These are phyloP conservation scores for Pseudogymnoascus sp. DNA, from an alignment of 2,329 filamentous ascomycete species.

Conservation along the genomic window DNA sequence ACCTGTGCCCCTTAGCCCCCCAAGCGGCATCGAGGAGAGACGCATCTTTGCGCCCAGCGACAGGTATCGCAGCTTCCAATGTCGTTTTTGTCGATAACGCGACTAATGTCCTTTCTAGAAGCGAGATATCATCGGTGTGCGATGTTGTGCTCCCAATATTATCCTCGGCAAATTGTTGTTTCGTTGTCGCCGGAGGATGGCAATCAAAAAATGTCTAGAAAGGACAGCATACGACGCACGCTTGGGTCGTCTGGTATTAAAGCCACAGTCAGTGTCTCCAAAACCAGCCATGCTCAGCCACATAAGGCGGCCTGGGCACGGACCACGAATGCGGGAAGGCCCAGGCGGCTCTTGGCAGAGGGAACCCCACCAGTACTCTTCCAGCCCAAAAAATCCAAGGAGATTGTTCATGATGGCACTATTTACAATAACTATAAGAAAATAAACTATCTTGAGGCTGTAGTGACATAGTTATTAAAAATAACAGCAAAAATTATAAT, in stretches of 20 bases:
- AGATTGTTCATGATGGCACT: neutral
- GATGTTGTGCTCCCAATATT: neutral
- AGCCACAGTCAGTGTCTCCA: neutral
- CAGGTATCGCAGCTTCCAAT: neutral
- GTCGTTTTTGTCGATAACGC: neutral
- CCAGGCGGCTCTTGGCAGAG: neutral
- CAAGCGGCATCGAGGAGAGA: neutral
- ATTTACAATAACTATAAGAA: neutral
- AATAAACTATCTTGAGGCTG: neutral
- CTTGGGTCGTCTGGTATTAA: neutral
- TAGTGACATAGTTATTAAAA: neutral
- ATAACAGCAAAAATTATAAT: neutral
- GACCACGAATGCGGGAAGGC: neutral
- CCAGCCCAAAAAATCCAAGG: neutral
- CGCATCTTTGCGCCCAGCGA: neutral
- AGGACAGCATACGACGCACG: conserved; percentile 2
- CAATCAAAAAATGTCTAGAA: neutral
- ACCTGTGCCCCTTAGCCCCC: neutral
- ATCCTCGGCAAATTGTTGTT: neutral
- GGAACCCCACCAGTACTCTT: neutral
- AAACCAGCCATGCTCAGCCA: conserved; percentile 1
- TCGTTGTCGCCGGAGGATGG: neutral
- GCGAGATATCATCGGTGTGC: neutral
- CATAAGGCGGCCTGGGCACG: neutral
- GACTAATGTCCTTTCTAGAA: neutral